Conservation (phyloP, 2,329 filamentous ascomycete genomes). For the Fusarium coffeatum region DNA sequence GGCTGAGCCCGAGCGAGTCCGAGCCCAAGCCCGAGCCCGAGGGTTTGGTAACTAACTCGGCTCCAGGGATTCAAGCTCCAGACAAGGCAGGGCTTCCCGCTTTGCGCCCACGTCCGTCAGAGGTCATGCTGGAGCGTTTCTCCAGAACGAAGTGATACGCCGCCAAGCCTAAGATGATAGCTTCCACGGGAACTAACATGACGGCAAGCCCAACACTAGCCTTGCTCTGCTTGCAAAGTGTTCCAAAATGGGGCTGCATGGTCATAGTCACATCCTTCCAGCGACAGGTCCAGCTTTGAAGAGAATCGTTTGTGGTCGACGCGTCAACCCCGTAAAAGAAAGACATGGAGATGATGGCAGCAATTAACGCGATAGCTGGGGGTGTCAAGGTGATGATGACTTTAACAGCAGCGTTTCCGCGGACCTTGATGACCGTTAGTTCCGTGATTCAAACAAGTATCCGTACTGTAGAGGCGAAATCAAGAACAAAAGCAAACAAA, state of each 20-base stretch:
- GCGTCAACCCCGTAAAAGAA: slow-evolving; percentile 69
- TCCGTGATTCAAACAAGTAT: not conserved
- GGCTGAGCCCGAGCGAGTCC: not conserved
- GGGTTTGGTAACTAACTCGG: slow-evolving; percentile 15
- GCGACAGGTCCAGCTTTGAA: slow-evolving; percentile 72
- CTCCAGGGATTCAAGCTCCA: slow-evolving; percentile 17
- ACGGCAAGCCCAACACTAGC: slow-evolving; percentile 66
- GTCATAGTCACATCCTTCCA: slow-evolving; percentile 67
- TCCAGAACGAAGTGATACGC: slow-evolving; percentile 59
- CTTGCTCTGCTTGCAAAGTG: slow-evolving; percentile 67
- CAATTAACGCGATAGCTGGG: slow-evolving; percentile 49
- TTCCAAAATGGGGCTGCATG: slow-evolving; percentile 64
- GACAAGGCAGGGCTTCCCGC: slow-evolving; percentile 48
- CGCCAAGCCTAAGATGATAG: slow-evolving; percentile 59
- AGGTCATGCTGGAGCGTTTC: slow-evolving; percentile 51
- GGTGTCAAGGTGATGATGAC: slow-evolving; percentile 42
- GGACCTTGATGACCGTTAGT: slow-evolving; percentile 40
- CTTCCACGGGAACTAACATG: slow-evolving; percentile 68
- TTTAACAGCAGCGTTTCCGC: slow-evolving; percentile 34
- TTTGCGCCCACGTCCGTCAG: slow-evolving; percentile 49
- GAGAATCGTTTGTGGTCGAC: slow-evolving; percentile 63
- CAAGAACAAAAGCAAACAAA: slow-evolving; percentile 5
- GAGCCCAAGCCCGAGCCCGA: slow-evolving; percentile 14
- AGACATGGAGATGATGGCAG: slow-evolving; percentile 63
- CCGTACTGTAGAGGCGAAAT: not conserved